A percentile compares a stretch with the other conserved stretches of the same genome.
phyloP scores from a whole-genome alignment of 305 asterid genomes.

The Fraxinus platypoda region DNA sequence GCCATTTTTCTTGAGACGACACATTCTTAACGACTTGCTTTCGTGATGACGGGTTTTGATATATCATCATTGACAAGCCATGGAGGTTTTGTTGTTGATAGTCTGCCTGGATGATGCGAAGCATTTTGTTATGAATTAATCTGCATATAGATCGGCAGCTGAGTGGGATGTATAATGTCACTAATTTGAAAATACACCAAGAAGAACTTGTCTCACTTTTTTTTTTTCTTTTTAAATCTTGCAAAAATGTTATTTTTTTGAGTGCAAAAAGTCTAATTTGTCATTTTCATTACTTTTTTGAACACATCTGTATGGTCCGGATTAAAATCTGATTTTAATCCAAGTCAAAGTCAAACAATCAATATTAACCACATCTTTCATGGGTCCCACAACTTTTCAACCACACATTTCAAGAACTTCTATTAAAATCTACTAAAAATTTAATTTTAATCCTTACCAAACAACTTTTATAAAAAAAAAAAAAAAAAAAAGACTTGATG shows the following conservation, averaged over 20 bases:
- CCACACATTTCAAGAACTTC: too few species aligned
- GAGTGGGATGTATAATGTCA: not conserved
- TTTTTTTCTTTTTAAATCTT: not conserved
- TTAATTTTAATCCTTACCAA: too few species aligned
- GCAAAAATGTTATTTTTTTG: not conserved
- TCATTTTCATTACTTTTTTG: too few species aligned
- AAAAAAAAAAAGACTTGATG: too few species aligned
- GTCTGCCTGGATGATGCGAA: not conserved
- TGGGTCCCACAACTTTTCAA: too few species aligned
- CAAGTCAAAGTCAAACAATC: too few species aligned
- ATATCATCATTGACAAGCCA: not conserved
- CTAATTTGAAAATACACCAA: not conserved
- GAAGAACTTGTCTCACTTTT: not conserved
- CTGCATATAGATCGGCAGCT: not conserved
- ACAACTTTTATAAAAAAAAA: too few species aligned
- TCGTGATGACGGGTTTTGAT: not conserved
- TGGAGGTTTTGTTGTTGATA: not conserved
- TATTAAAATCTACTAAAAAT: too few species aligned
- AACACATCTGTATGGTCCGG: too few species aligned
- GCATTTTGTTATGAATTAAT: not conserved
- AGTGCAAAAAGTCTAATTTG: too few species aligned
- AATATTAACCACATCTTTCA: too few species aligned
- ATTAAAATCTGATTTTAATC: too few species aligned
- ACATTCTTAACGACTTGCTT: not conserved
- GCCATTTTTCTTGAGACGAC: not conserved